Percentiles rank a stretch among this genome's conserved stretches.
These are phyloP conservation scores for Ophiostoma populinum DNA, from an alignment of 2,329 filamentous ascomycete species.

Conservation along the genomic window DNA sequence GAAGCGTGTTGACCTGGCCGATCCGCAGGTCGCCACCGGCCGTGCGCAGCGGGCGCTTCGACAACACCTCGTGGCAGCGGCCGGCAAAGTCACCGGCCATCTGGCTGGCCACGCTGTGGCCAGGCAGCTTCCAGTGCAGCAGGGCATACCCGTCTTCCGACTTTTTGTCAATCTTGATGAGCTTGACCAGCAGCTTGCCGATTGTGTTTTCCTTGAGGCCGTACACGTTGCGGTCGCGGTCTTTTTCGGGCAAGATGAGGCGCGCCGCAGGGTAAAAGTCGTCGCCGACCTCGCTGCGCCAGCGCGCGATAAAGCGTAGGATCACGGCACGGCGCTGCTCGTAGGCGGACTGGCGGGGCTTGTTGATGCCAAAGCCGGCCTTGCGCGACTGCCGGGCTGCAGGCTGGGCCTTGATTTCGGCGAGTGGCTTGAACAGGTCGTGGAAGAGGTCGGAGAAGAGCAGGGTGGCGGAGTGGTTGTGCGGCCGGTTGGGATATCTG, in stretches of 20 bases:
- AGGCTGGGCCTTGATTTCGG: slow-evolving; percentile 63
- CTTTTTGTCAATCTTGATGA: slow-evolving; percentile 80
- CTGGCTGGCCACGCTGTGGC: slow-evolving; percentile 41
- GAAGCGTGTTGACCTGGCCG: slow-evolving; percentile 70
- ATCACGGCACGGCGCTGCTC: slow-evolving; percentile 71
- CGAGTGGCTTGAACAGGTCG: slow-evolving; percentile 64
- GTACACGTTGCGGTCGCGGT: slow-evolving; percentile 82
- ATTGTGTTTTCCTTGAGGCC: slow-evolving; percentile 86
- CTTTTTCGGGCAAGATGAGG: slow-evolving; percentile 82
- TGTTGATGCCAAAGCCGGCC: slow-evolving; percentile 15
- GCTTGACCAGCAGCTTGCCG: slow-evolving; percentile 75
- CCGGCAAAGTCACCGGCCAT: slow-evolving; percentile 86
- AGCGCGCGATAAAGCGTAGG: slow-evolving; percentile 67
- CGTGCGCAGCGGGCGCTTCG: slow-evolving; percentile 62
- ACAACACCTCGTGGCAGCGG: slow-evolving; percentile 71
- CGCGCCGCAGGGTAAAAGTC: slow-evolving; percentile 90
- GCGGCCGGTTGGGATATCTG: slow-evolving; percentile 68
- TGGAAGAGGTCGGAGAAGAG: slow-evolving; percentile 66
- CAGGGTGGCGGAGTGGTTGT: slow-evolving; percentile 62
- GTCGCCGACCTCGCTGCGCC: slow-evolving; percentile 74
- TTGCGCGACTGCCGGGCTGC: slow-evolving; percentile 24
- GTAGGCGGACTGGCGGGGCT: slow-evolving; percentile 49
- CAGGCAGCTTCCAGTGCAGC: slow-evolving; percentile 82
- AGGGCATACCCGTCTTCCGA: slow-evolving; percentile 78
- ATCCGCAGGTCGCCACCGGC: slow-evolving; percentile 66